Evolutionary conservation across 2,329 filamentous ascomycete species (phyloP).

Genomic region (Alternaria sp.): DNA sequence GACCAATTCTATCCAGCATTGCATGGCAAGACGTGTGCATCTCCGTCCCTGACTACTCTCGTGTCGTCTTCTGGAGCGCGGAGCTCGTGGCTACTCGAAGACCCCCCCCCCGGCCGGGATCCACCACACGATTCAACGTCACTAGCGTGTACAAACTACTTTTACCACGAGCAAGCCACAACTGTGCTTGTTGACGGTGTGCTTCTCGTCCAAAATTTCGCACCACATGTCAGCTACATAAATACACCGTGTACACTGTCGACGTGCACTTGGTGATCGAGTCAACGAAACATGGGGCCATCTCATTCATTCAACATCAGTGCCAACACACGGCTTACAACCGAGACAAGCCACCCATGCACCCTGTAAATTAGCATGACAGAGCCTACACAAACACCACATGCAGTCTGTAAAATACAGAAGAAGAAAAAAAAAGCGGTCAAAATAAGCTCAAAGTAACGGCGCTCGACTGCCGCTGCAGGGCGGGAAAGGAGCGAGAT

Average conservation of each 20-base stretch:
- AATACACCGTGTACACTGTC: background rate
- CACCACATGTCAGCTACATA: constrained; percentile 5
- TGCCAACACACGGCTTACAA: background rate
- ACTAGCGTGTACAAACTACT: constrained; percentile 7
- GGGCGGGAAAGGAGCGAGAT: constrained; percentile 25
- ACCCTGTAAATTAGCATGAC: background rate
- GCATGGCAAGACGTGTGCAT: background rate
- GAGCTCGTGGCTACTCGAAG: constrained; percentile 20
- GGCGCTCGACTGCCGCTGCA: constrained; percentile 33
- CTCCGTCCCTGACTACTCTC: constrained; percentile 19
- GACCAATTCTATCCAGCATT: background rate
- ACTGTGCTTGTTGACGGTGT: constrained; percentile 4
- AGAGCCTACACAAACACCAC: background rate
- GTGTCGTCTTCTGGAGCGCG: constrained; percentile 16
- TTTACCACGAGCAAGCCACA: constrained; percentile 7
- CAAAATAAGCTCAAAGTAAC: constrained; percentile 35
- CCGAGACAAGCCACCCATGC: background rate
- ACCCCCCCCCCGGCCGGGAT: constrained; percentile 20
- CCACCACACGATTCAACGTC: constrained; percentile 23
- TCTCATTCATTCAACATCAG: background rate
- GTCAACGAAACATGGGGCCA: background rate
- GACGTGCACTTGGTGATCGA: background rate
- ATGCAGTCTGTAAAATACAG: constrained; percentile 1
- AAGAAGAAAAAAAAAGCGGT: constrained; percentile 8
- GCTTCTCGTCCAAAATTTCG: background rate